Evolutionary conservation across 75 land plant species (phyloP), one percentile per base, ranked within the genome.

Genomic region (Sequoiadendron giganteum): DNA sequence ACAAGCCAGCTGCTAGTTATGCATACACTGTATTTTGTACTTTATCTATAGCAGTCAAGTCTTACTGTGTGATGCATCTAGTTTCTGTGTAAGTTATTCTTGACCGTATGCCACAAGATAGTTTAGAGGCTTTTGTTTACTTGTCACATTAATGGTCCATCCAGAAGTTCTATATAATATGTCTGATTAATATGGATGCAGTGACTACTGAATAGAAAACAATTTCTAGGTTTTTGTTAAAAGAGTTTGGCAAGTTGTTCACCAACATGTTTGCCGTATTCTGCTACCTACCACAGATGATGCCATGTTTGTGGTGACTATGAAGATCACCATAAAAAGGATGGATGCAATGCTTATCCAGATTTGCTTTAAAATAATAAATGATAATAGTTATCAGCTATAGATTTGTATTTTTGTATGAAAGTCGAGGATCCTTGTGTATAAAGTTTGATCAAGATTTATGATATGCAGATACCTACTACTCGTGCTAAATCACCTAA

Each of bases 401-500:
- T 36, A 32, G 18, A 76, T 76, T 76, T 76, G 42, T 19, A 80
- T 19, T 42, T 80, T 40, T 18, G 4, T 42, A 42, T 5, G 83
- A 36, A 76, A 76, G 13, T 36, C 38, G 79, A 76, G 10, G 79
- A 38, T 34, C 18, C 39, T 76, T 76, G 16, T 1, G 40, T 42
- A 36, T 45, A 80, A 80, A 19, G 28, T 80, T 42, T 80, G 45
- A 80, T 80, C 45, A 80, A 80, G 83, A 30, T 47, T 85, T 85
- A 15, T 85, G 86, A 48, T 16, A 85, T 85, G 32, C 86, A 85
- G 86, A 85, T 85, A 85, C 86, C 86, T 47, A 32, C 86, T 30
- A 85, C 86, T 32, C 86, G 86, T 32, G 86, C 86, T n/a, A 85
- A 54, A 85, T 85, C 86, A 32, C 86, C 86, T 32, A 85, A 85